Percentiles rank a stretch among this genome's conserved stretches.
These are phyloP conservation scores for Geranomyces michiganensis DNA, from an alignment of 192 early-diverging fungal genomes.

Conservation along the genomic window DNA sequence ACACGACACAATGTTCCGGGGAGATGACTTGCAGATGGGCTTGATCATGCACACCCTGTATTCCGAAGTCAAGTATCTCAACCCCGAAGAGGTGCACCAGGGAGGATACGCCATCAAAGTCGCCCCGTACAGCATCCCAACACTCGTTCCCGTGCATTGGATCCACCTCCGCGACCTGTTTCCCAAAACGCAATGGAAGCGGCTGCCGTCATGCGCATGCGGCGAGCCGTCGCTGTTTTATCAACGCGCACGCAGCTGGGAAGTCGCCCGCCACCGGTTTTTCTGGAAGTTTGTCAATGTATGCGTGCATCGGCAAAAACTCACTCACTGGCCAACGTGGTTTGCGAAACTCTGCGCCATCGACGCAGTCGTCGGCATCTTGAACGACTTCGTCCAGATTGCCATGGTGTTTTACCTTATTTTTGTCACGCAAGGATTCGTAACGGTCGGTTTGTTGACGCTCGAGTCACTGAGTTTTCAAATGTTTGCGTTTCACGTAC, in stretches of 20 bases:
- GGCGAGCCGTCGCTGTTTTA: conserved; percentile 37
- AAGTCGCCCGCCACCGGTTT: conserved; percentile 22
- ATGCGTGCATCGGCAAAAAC: not conserved
- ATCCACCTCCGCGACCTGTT: conserved; percentile 31
- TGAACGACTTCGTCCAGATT: conserved; percentile 21
- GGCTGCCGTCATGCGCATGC: conserved; percentile 11
- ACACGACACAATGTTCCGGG: conserved; percentile 32
- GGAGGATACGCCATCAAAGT: conserved; percentile 7
- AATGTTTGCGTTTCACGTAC: not conserved
- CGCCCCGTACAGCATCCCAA: conserved; percentile 9
- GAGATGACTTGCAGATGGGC: conserved; percentile 37
- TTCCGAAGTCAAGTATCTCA: not conserved
- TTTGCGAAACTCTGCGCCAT: conserved; percentile 16
- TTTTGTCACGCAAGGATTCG: not conserved
- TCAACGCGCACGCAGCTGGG: conserved; percentile 26
- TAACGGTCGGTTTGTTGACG: not conserved
- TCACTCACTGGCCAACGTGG: conserved; percentile 2
- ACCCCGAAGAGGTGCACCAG: conserved; percentile 13
- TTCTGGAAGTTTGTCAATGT: conserved; percentile 3
- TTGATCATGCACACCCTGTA: conserved; percentile 26
- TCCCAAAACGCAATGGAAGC: conserved; percentile 25
- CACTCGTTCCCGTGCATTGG: conserved; percentile 20
- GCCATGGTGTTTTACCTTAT: conserved; percentile 8
- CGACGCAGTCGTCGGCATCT: conserved; percentile 12
- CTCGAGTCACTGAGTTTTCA: conserved; percentile 4